phyloP scores from a whole-genome alignment of 2,329 filamentous ascomycete genomes.

The Xylariaceae sp. region DNA sequence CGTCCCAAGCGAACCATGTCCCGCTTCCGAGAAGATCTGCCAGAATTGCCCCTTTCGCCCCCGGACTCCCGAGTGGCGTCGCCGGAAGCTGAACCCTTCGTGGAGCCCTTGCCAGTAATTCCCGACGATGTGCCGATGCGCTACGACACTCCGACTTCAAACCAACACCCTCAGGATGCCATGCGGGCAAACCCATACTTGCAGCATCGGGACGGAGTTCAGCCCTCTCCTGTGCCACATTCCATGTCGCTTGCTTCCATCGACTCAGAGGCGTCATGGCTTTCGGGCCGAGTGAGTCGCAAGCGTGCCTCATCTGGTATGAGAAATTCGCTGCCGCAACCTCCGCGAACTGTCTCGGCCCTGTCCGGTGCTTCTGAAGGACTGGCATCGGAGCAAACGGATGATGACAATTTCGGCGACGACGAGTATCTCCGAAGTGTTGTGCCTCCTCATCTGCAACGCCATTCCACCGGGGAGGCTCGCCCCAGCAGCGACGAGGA shows the following conservation, averaged over 20 bases:
- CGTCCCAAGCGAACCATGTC: constrained; percentile 75
- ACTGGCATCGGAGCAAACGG: constrained; percentile 30
- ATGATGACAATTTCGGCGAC: constrained; percentile 62
- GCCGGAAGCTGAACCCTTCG: constrained; percentile 51
- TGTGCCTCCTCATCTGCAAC: constrained; percentile 25
- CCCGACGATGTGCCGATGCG: constrained; percentile 26
- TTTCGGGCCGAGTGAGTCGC: constrained; percentile 62
- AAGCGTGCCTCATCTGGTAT: constrained; percentile 41
- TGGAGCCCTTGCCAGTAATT: constrained; percentile 27
- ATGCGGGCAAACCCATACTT: constrained; percentile 39
- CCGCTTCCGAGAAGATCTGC: constrained; percentile 86
- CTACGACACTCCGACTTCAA: constrained; percentile 41
- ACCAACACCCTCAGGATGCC: constrained; percentile 31
- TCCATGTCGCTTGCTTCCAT: constrained; percentile 88
- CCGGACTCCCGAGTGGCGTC: constrained; percentile 76
- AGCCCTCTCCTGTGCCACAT: constrained; percentile 51
- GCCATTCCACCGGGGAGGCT: constrained; percentile 42
- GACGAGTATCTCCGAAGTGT: constrained; percentile 66
- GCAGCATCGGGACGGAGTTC: constrained; percentile 31
- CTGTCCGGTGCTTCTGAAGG: constrained; percentile 43
- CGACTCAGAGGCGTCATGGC: constrained; percentile 93
- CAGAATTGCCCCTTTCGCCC: constrained; percentile 78
- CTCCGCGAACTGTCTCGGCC: constrained; percentile 42
- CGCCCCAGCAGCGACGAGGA: constrained; percentile 54
- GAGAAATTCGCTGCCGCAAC: constrained; percentile 29